These are phyloP conservation scores for Rhododendron molle DNA, from an alignment of 148 eudicot genomes.

Conservation along the genomic window DNA sequence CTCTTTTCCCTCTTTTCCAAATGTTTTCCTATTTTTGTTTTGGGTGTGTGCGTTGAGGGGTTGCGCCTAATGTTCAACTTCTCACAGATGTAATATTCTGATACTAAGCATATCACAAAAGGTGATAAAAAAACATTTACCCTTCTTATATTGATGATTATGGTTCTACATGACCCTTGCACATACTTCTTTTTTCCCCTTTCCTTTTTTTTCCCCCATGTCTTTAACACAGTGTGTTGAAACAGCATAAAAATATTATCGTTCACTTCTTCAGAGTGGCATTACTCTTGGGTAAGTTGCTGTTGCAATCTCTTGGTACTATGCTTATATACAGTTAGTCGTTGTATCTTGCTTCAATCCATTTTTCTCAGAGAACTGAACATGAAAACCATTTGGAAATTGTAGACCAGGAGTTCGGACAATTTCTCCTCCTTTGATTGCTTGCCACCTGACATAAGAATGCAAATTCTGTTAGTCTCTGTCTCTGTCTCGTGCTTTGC, in stretches of 20 bases:
- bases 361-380: slow-evolving; percentile 28
- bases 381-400: slow-evolving; percentile 63
- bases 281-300: not conserved
- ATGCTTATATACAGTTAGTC: not conserved
- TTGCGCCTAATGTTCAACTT: not conserved
- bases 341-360: slow-evolving; percentile 7
- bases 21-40: not conserved
- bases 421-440: slow-evolving; percentile 58
- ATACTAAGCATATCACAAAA: not conserved
- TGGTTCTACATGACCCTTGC: not conserved
- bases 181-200: not conserved
- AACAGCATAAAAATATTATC: not conserved
- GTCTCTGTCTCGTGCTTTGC: not conserved
- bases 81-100: not conserved
- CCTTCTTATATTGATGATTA: not conserved
- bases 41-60: not conserved
- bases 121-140: not conserved
- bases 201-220: too few relatives aligned
- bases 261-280: not conserved
- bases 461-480: slow-evolving; percentile 1
- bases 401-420: slow-evolving; percentile 61
- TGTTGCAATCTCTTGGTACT: not conserved
- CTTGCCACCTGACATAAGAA: slow-evolving; percentile 43
- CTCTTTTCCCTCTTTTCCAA: too few relatives aligned
- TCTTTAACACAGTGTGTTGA: not conserved